Evolutionary conservation across 352 stramenopile species (phyloP), one percentile per base, ranked within the genome.

Genomic region (Globisporangium camurandrum): DNA sequence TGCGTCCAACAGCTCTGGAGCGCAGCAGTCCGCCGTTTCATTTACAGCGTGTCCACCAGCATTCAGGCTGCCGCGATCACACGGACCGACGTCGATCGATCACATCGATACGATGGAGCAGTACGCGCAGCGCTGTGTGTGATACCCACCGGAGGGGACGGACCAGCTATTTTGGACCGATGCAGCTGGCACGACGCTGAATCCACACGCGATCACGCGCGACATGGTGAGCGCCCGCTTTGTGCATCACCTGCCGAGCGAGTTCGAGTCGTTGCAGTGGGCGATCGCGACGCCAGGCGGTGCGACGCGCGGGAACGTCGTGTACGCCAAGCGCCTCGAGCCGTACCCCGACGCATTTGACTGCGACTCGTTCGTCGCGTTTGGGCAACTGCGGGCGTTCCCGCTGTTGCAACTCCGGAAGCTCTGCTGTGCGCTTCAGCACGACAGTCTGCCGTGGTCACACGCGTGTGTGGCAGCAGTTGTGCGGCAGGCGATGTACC

Each of bases 361-460:
- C 12, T 60, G 66, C 23, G 0, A 5, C 3, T 44, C 59, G 12
- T 68, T 71, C 24, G 62, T 75, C 33, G 48, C 49, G 11, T 51
- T 84, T 9, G 73, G 59, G 4, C 59, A 59, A 2, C 28, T 86
- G 1, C 66, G 75, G 10, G 64, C 70, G 14, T 77, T 66, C 17
- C 64, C 75, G 2, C 64, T 82, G 27, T 68, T 77, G 43, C 70
- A 86, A 31, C 54, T 69, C 5, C 64, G 67, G 1, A 77, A 75
- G n/a, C 12, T 88, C 22, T 62, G 69, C 16, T 68, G 56, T 1
- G 61, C 63, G 16, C 24, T 87, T 9, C 37, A 74, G 31, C 57
- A 68, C 19, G 66, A 84, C 27, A 17, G 46, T 1, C 33, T 87
- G 17, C 70, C 64, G 9, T 84, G 72, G 72, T 64, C 56, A 0